phyloP scores from a whole-genome alignment of 1,284 basidiomycete species.

The Leccinum solheimii region DNA sequence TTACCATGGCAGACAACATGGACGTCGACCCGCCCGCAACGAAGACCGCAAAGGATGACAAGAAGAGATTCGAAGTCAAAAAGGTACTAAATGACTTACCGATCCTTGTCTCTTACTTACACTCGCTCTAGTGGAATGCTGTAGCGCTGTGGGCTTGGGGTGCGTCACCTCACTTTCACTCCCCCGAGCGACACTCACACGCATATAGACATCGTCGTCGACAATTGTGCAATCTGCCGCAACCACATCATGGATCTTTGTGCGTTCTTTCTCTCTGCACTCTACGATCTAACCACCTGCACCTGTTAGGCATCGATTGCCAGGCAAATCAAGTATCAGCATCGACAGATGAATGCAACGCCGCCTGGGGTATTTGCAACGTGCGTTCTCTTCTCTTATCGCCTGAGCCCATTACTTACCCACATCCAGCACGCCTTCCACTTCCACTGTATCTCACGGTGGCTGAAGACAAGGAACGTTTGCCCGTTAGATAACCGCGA shows the following conservation, averaged over 20 bases:
- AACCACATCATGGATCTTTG: conserved; percentile 99
- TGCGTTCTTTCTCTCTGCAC: conserved; percentile 42
- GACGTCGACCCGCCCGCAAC: conserved; percentile 66
- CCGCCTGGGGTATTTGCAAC: conserved; percentile 99
- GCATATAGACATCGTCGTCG: conserved; percentile 84
- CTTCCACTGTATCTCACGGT: conserved; percentile 99
- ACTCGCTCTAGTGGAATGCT: conserved; percentile 83
- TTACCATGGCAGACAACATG: conserved; percentile 72
- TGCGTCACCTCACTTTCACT: conserved; percentile 37
- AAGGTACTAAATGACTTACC: conserved; percentile 58
- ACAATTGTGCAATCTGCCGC: conserved; percentile 95
- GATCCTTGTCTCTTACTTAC: conserved; percentile 8
- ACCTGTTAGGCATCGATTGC: conserved; percentile 88
- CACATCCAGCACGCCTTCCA: conserved; percentile 91
- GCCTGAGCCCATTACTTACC: conserved; percentile 1
- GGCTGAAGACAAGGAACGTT: conserved; percentile 99
- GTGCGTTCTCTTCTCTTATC: conserved; percentile 49
- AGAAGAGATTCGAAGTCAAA: conserved; percentile 92
- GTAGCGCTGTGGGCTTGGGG: conserved; percentile 97
- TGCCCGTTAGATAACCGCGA: conserved; percentile 98
- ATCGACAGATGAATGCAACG: conserved; percentile 96
- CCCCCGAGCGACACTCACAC: conserved; percentile 9
- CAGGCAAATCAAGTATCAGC: conserved; percentile 98
- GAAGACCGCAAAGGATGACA: conserved; percentile 52
- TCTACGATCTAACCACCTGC: conserved; percentile 12